Conservation (phyloP, 352 stramenopile genomes). For the Globisporangium radiosum region DNA sequence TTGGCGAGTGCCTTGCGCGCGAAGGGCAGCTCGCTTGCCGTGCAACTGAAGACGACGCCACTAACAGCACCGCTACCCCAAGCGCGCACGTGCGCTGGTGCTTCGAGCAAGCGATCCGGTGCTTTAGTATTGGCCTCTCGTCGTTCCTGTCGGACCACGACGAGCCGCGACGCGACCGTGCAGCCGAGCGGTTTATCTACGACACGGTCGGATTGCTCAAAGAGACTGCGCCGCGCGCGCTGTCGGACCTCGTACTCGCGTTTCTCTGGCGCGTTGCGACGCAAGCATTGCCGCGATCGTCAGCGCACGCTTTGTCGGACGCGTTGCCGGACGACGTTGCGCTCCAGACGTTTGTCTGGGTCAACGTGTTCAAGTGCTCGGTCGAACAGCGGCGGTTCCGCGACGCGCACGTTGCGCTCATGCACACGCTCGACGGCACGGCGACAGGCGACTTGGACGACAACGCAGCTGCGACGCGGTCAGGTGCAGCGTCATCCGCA, state of each 20-base stretch:
- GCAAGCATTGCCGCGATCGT: slow-evolving; percentile 33
- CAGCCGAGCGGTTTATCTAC: slow-evolving; percentile 55
- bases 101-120: slow-evolving; percentile 65
- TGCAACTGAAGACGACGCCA: background rate
- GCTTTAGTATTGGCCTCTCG: slow-evolving; percentile 65
- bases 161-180: slow-evolving; percentile 16
- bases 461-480: background rate
- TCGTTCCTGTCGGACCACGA: slow-evolving; percentile 43
- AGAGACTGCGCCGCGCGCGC: slow-evolving; percentile 52
- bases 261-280: slow-evolving; percentile 67
- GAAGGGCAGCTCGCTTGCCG: slow-evolving; percentile 36
- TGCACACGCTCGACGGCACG: slow-evolving; percentile 49
- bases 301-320: slow-evolving; percentile 7
- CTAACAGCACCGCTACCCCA: slow-evolving; percentile 8
- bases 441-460: slow-evolving; percentile 1
- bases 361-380: slow-evolving; percentile 81
- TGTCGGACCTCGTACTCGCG: slow-evolving; percentile 42
- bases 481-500: too few species aligned
- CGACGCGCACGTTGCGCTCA: slow-evolving; percentile 66
- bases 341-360: slow-evolving; percentile 72
- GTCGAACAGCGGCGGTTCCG: slow-evolving; percentile 55
- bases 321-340: slow-evolving; percentile 14
- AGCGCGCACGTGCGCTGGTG: slow-evolving; percentile 43
- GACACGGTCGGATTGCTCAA: slow-evolving; percentile 59
- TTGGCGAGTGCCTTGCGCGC: slow-evolving; percentile 58